These are phyloP conservation scores for Flammula alnicola DNA, from an alignment of 1,284 basidiomycete species.

Conservation along the genomic window DNA sequence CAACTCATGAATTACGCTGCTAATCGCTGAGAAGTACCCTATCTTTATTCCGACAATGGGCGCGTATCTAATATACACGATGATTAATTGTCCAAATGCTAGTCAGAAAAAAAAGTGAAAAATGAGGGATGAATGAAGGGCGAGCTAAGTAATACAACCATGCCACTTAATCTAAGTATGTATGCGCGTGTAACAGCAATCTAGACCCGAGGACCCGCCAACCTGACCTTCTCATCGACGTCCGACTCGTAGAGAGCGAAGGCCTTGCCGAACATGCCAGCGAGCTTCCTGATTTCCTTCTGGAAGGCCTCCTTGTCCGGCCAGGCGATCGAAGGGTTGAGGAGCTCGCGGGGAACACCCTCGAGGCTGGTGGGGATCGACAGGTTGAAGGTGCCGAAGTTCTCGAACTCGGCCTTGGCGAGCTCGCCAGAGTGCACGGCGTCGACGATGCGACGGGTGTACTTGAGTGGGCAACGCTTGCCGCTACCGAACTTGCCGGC, in stretches of 20 bases:
- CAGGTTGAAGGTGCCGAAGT: constrained; percentile 80
- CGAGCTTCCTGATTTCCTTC: constrained; percentile 85
- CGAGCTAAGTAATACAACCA: constrained; percentile 10
- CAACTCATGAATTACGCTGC: too few relatives aligned
- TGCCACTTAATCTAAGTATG: constrained; percentile 2
- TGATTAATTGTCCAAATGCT: constrained; percentile 8
- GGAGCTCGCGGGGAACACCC: constrained; percentile 87
- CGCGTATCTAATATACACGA: constrained; percentile 19
- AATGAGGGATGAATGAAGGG: background rate
- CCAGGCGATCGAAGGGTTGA: constrained; percentile 90
- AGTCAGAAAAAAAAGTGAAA: constrained; percentile 9
- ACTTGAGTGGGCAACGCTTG: constrained; percentile 93
- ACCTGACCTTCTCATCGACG: constrained; percentile 76
- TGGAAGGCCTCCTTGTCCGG: constrained; percentile 84
- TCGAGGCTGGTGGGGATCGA: constrained; percentile 81
- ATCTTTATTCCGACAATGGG: constrained; percentile 2
- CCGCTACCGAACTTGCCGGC: constrained; percentile 92
- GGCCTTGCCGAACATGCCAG: constrained; percentile 91
- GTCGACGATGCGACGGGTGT: constrained; percentile 95
- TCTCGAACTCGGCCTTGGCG: constrained; percentile 86
- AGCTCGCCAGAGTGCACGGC: constrained; percentile 96
- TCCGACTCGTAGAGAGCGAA: constrained; percentile 89
- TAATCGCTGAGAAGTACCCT: background rate
- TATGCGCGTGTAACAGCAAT: too few relatives aligned
- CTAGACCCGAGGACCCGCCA: constrained; percentile 70